Percentiles rank a stretch among this genome's conserved stretches.
These are phyloP conservation scores for Macadamia tetraphylla DNA, from an alignment of 164 flowering plant species.

Conservation along the genomic window DNA sequence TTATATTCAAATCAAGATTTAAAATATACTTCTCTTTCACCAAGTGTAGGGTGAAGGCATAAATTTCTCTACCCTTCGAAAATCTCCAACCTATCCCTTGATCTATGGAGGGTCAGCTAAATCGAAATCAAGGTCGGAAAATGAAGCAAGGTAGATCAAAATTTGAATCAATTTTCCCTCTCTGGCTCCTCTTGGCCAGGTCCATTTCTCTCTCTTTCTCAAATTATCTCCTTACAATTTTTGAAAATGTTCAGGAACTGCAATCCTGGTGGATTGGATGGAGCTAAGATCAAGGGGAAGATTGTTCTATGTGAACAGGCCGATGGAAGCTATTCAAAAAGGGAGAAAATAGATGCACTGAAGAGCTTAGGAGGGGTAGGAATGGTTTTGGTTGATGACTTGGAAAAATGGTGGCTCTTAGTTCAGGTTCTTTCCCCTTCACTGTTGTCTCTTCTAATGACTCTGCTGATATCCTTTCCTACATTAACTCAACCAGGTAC, in stretches of 20 bases:
- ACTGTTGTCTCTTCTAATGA: conserved; percentile 45
- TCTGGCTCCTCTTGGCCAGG: background rate
- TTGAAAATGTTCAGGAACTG: conserved; percentile 42
- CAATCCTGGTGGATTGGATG: conserved; percentile 33
- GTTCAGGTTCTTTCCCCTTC: conserved; percentile 37
- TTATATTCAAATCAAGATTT: background rate
- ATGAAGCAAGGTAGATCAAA: conserved; percentile 17
- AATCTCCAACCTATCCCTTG: conserved; percentile 25
- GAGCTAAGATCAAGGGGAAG: conserved; percentile 44
- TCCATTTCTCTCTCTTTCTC: conserved; percentile 14
- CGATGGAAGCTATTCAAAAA: conserved; percentile 19
- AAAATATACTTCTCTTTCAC: background rate
- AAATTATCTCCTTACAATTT: background rate
- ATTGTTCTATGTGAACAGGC: conserved; percentile 54
- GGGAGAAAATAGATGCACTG: conserved; percentile 24
- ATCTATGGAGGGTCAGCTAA: conserved; percentile 20
- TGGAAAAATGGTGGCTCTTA: conserved; percentile 27
- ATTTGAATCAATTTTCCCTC: background rate
- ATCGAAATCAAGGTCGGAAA: conserved; percentile 14
- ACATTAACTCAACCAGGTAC: conserved; percentile 69
- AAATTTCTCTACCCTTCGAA: conserved; percentile 25
- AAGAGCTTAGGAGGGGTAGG: conserved; percentile 51
- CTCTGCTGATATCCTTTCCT: conserved; percentile 34
- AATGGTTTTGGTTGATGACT: conserved; percentile 33
- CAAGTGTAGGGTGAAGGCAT: conserved; percentile 38